Conservation (phyloP, 2,329 filamentous ascomycete species). For the Calonectria crousiana region DNA sequence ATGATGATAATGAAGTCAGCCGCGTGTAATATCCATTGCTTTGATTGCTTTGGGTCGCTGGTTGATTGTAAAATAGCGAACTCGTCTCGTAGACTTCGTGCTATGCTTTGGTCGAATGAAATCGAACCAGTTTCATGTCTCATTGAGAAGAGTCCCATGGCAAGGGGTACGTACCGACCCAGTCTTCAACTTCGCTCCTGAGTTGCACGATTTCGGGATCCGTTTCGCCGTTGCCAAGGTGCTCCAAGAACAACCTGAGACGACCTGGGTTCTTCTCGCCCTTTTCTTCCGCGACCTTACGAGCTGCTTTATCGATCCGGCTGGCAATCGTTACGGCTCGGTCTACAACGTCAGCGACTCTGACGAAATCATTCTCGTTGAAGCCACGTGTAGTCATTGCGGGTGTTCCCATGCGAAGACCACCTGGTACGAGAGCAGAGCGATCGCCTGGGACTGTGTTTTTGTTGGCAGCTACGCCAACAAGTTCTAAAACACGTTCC, state of each 20-base stretch:
- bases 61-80: conserved; percentile 4
- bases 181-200: conserved; percentile 80
- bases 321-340: conserved; percentile 84
- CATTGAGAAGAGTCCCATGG: conserved; percentile 69
- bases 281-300: conserved; percentile 75
- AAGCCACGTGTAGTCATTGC: conserved; percentile 99
- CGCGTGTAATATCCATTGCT: background rate
- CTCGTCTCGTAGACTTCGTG: background rate
- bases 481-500: conserved; percentile 89
- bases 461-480: conserved; percentile 98
- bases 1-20: background rate
- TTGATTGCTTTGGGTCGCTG: background rate
- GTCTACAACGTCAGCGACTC: conserved; percentile 88
- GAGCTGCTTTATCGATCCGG: conserved; percentile 79
- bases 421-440: conserved; percentile 92
- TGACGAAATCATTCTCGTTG: conserved; percentile 85
- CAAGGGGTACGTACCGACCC: conserved; percentile 80
- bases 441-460: conserved; percentile 97
- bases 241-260: conserved; percentile 76
- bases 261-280: conserved; percentile 74
- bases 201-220: conserved; percentile 80
- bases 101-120: background rate
- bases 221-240: conserved; percentile 75
- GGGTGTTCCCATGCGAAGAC: conserved; percentile 92
- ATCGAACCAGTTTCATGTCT: background rate